Percentiles rank a stretch among this genome's conserved stretches.
Evolutionary conservation across 2,329 filamentous ascomycete species (phyloP).

Genomic region (Raffaelea ambrosiae): DNA sequence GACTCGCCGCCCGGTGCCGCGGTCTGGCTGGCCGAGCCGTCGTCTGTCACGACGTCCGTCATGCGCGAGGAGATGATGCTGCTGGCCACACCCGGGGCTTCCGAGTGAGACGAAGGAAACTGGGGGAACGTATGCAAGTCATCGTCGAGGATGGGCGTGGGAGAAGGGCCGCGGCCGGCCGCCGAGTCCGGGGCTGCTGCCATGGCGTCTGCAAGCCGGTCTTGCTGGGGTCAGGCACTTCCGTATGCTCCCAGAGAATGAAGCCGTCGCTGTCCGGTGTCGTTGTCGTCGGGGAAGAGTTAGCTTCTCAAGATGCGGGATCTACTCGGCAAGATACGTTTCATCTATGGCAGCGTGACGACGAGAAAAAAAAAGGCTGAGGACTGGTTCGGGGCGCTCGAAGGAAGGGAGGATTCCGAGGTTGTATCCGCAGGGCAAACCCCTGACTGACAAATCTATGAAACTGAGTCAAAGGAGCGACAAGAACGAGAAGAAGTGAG

Average conservation of each 20-base stretch:
- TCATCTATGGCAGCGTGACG: too few relatives aligned
- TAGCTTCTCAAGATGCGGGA: too few relatives aligned
- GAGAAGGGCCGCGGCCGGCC: constrained; percentile 25
- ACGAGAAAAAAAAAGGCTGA: too few relatives aligned
- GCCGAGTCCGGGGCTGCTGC: constrained; percentile 24
- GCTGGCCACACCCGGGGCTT: constrained; percentile 34
- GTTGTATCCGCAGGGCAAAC: too few relatives aligned
- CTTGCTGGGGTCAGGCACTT: not conserved
- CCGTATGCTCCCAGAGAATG: too few relatives aligned
- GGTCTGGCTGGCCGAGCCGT: constrained; percentile 34
- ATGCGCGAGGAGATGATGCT: constrained; percentile 66
- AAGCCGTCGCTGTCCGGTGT: too few relatives aligned
- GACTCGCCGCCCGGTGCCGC: constrained; percentile 28
- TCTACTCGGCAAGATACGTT: too few relatives aligned
- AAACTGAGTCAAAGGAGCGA: not conserved
- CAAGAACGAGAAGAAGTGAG: not conserved
- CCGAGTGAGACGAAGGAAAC: constrained; percentile 30
- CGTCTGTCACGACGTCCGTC: constrained; percentile 55
- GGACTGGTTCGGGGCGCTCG: too few relatives aligned
- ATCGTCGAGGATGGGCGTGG: constrained; percentile 14
- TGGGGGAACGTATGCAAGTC: constrained; percentile 31
- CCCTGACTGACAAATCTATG: too few relatives aligned
- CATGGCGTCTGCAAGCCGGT: constrained; percentile 2
- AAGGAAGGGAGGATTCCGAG: too few relatives aligned
- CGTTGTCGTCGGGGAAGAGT: too few relatives aligned